Evolutionary conservation across 1,139 yeast genomes (phyloP).

Genomic region (Kodamaea anthophila): DNA sequence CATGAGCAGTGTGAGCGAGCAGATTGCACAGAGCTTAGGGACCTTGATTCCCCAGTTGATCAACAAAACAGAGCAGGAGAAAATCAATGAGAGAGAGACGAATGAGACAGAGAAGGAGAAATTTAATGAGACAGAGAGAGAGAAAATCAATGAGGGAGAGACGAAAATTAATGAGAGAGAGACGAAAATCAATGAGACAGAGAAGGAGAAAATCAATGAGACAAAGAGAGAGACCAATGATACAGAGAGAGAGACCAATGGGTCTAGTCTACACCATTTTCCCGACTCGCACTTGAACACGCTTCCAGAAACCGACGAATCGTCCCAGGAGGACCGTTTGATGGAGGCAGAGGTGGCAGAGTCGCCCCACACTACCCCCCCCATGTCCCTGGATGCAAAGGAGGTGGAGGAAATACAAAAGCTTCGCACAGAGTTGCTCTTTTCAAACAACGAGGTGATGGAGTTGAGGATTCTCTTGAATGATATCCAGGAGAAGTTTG

Average conservation of each 20-base stretch:
- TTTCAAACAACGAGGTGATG: slow-evolving; percentile 9
- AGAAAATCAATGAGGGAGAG: background rate
- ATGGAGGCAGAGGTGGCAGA: slow-evolving; percentile 13
- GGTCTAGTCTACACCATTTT: too few relatives aligned
- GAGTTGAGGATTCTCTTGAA: slow-evolving; percentile 5
- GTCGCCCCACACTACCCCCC: too few relatives aligned
- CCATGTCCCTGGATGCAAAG: too few relatives aligned
- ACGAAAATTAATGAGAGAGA: background rate
- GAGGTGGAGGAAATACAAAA: too few relatives aligned
- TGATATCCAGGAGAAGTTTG: slow-evolving; percentile 4
- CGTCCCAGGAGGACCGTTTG: slow-evolving; percentile 8
- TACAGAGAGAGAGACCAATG: too few relatives aligned
- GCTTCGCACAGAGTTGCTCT: too few relatives aligned
- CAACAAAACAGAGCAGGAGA: background rate
- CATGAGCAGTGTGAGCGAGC: slow-evolving; percentile 7
- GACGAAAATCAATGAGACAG: background rate
- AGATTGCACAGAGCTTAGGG: slow-evolving; percentile 2
- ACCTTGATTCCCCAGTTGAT: slow-evolving; percentile 1
- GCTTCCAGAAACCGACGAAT: background rate
- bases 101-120: background rate
- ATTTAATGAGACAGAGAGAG: background rate
- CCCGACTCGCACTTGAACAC: too few relatives aligned
- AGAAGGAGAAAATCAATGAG: slow-evolving; percentile 1
- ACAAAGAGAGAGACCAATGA: too few relatives aligned
- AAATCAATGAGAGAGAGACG: too few relatives aligned